Percentiles rank a stretch among this genome's conserved stretches.
Conservation (phyloP, 2,329 filamentous ascomycete genomes). For the Ophiostoma montium region DNA sequence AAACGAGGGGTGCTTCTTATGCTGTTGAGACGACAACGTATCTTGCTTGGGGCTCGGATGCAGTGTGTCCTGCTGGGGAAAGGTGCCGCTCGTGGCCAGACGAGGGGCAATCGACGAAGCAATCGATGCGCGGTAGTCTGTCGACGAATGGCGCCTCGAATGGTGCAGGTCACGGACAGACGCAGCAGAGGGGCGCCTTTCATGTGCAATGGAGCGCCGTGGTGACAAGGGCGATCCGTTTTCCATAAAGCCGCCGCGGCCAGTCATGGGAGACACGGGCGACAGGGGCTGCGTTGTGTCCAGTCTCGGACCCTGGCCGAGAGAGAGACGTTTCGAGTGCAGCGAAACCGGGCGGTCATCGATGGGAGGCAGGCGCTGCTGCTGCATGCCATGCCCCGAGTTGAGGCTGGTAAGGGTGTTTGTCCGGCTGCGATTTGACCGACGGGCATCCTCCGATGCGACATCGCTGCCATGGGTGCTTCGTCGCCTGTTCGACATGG, state of each 20-base stretch:
- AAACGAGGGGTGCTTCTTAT: slow-evolving; percentile 55
- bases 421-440: slow-evolving; percentile 38
- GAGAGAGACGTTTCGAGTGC: slow-evolving; percentile 34
- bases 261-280: slow-evolving; percentile 20
- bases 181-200: slow-evolving; percentile 59
- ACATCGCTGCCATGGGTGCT: slow-evolving; percentile 46
- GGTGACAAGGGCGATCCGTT: slow-evolving; percentile 19
- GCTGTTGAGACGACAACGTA: slow-evolving; percentile 6
- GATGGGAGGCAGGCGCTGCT: slow-evolving; percentile 27
- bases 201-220: slow-evolving; percentile 28
- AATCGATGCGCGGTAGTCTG: slow-evolving; percentile 46
- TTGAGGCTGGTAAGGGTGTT: slow-evolving; percentile 44
- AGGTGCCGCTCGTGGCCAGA: slow-evolving; percentile 28
- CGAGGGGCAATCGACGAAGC: slow-evolving; percentile 26
- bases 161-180: slow-evolving; percentile 73
- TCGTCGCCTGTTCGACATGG: slow-evolving; percentile 23
- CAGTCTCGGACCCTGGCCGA: slow-evolving; percentile 34
- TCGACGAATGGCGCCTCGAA: slow-evolving; percentile 75
- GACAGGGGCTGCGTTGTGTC: slow-evolving; percentile 27
- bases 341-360: slow-evolving; percentile 32
- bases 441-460: slow-evolving; percentile 38
- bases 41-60: slow-evolving; percentile 1
- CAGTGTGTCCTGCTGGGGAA: slow-evolving; percentile 23
- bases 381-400: slow-evolving; percentile 31
- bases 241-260: slow-evolving; percentile 15